Base-by-base conservation (phyloP, 2,329 filamentous ascomycete genomes). In the Claviceps pusilla region DNA sequence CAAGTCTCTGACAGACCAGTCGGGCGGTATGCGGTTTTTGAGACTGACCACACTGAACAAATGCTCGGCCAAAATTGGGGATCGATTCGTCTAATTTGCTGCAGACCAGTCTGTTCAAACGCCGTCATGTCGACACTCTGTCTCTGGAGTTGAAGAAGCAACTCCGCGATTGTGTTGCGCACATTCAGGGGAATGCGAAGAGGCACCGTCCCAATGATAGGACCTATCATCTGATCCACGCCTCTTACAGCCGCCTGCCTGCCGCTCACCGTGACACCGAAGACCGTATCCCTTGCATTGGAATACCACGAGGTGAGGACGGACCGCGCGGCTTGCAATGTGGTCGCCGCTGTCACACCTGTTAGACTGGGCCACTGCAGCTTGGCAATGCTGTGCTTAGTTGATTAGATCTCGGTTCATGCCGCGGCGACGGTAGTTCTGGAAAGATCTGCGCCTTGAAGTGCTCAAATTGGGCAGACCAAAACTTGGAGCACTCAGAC, bases 401-500 rank as follows among this genome's bases (percentile, higher is more conserved):
- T 12, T 43, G 42, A 41, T 59, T 53, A 37, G 52, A 35, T 50
- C 52, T 45, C 5, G 52, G 47, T 41, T 54, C 46, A 29, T 54
- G 46, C n/a, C n/a, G 16, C 2, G 57, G 48, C 12, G 49, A 54
- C 7, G 58, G 48, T 29, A 54, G 54, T 5, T 33, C 14, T 7
- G 58, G 58, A 45, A 59, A 59, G n/a, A 50, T 51, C 5, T 53
- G 50, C 43, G 54, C 54, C 12, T 55, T 50, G 6, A 54, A 49
- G n/a, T 51, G 68, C 6, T 66, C 57, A 3, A 75, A 64, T 39
- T 70, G 66, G 35, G 69, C 63, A 16, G 63, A 62, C 73, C 73
- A 76, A 59, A 71, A 75, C 1, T 57, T 59, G 56, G 72, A 4
- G 61, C 64, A 7, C 3, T 43, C 28, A 14, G 47, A 41, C 19